Evolutionary conservation across 805 yeast species (phyloP).

Genomic region (Candida orba): DNA sequence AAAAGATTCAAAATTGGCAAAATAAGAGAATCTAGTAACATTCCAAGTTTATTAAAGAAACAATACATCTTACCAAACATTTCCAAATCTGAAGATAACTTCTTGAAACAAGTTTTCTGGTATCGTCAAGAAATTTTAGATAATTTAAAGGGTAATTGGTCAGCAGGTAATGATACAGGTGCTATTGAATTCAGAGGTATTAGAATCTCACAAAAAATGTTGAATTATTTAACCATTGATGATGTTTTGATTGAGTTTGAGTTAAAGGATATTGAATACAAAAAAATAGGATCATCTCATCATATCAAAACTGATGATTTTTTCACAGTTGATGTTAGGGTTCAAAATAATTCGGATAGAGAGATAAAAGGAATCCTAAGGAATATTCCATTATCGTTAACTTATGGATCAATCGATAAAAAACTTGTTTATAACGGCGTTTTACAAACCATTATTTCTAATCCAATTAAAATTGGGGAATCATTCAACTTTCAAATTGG

Average conservation of each 20-base stretch:
- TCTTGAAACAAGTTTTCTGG: constrained; percentile 72
- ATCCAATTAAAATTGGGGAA: constrained; percentile 36
- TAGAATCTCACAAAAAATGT: constrained; percentile 55
- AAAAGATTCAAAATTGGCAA: constrained; percentile 39
- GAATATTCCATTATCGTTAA: constrained; percentile 42
- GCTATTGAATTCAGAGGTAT: constrained; percentile 59
- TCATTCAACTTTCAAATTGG: constrained; percentile 40
- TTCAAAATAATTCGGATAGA: constrained; percentile 40
- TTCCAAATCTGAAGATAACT: constrained; percentile 47
- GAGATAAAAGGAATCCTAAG: constrained; percentile 49
- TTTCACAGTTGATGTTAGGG: constrained; percentile 40
- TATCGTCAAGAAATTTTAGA: constrained; percentile 58
- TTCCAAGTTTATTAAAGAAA: constrained; percentile 65
- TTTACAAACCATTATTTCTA: constrained; percentile 47
- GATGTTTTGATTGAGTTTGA: constrained; percentile 37
- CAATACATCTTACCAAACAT: constrained; percentile 54
- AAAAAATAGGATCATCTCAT: constrained; percentile 26
- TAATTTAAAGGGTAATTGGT: constrained; percentile 63
- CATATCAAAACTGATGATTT: constrained; percentile 39
- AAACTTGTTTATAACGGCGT: constrained; percentile 67
- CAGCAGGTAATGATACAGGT: constrained; percentile 37
- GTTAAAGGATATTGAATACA: constrained; percentile 7
- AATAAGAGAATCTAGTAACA: constrained; percentile 39
- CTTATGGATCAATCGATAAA: constrained; percentile 38
- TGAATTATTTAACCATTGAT: constrained; percentile 43